Conservation (phyloP, 2,329 filamentous ascomycete species). For the Ambrosiella xylebori region DNA sequence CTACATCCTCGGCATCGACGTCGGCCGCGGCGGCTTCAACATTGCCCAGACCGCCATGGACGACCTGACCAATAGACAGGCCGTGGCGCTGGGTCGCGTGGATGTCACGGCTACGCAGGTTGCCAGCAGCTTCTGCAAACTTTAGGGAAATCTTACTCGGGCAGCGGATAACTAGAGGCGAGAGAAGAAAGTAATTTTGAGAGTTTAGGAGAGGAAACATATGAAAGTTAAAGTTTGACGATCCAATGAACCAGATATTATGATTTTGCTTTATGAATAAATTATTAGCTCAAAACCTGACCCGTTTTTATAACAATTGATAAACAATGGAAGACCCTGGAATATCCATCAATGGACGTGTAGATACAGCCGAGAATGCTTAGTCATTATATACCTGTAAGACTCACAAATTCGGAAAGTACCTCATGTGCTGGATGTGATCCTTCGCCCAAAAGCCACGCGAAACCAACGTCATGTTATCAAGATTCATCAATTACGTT, state of each 20-base stretch:
- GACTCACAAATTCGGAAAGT: not conserved
- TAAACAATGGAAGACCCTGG: too few species aligned
- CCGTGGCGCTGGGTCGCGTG: slow-evolving; percentile 31
- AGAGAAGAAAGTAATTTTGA: not conserved
- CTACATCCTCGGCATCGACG: slow-evolving; percentile 40
- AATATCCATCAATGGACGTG: too few species aligned
- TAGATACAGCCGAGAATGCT: not conserved
- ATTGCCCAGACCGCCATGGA: slow-evolving; percentile 40
- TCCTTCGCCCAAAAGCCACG: not conserved
- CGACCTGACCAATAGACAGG: slow-evolving; percentile 34
- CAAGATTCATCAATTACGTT: not conserved
- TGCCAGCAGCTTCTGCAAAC: slow-evolving; percentile 25
- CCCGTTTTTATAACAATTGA: too few species aligned
- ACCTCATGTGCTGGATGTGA: not conserved
- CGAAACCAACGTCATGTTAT: not conserved
- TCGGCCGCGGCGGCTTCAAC: slow-evolving; percentile 33
- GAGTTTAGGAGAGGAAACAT: not conserved
- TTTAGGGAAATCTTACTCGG: slow-evolving; percentile 16
- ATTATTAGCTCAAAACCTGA: not conserved
- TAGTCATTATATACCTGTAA: not conserved
- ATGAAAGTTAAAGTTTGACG: not conserved
- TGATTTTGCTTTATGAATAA: not conserved
- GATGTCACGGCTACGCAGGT: slow-evolving; percentile 32
- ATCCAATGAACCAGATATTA: not conserved
- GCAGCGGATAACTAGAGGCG: not conserved